Evolutionary conservation across 495 filamentous ascomycete genomes (phyloP), one percentile per base, ranked within the genome.

Genomic region (Hypoxylon fuscum): DNA sequence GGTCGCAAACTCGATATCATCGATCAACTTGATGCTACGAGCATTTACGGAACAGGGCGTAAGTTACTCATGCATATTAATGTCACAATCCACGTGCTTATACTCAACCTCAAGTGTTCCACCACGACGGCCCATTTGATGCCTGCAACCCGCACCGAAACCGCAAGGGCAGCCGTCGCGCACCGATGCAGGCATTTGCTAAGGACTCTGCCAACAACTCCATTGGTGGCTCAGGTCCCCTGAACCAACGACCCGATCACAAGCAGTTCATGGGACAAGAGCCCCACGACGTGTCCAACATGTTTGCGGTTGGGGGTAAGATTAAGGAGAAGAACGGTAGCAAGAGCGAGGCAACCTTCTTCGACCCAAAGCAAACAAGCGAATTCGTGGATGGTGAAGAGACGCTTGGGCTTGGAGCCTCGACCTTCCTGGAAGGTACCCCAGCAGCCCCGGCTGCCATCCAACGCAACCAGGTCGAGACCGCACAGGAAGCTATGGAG

Each of bases 111-210:
- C n/a, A n/a, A 97, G 94, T 98, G 71, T 97, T 99, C 76, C 96
- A 99, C 59, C 96, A 99, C 71, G 96, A 99, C 71, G 96, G 96
- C 20, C 96, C 96, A 7, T 99, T 97, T 67, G 96, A 99, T 77
- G 96, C 96, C 12, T 95, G 93, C 75, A 97, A 97, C 66, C 94
- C 96, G 5, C 89, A 95, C 73, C 90, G 96, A 57, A 99, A 99
- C 72, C 87, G 91, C 44, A 91, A 90, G 67, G 90, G 89, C 47
- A 84, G 88, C 59, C 85, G 87, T 53, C 87, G 90, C 23, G 92
- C 95, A 10, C 96, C 96, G 2, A 96, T 99, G 91, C 88, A 97
- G 71, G 96, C 96, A 5, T 99, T 98, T 76, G 92, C 96, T 15
- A 87, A 90, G 59, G 91, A 88, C 62, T 96, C 92, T 8, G 81